Evolutionary conservation across 495 filamentous ascomycete genomes (phyloP).

Genomic region (Penicillium steckii): DNA sequence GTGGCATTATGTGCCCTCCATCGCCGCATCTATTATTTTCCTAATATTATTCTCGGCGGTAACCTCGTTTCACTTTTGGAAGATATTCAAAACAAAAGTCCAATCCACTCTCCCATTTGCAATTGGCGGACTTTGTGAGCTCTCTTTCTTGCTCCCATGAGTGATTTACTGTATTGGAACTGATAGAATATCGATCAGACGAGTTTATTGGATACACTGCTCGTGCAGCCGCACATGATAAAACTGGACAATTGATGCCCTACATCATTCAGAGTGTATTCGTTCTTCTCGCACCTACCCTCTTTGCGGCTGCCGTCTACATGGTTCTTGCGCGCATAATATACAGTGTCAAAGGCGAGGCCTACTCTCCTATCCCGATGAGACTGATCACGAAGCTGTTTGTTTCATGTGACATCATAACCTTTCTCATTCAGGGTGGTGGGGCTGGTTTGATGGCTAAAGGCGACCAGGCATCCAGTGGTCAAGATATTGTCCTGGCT

Average conservation of each 20-base stretch:
- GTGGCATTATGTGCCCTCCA: slow-evolving; percentile 9
- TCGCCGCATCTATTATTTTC: slow-evolving; percentile 7
- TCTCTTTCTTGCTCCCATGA: neutral
- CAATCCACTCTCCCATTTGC: slow-evolving; percentile 10
- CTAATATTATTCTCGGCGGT: slow-evolving; percentile 41
- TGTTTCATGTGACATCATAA: slow-evolving; percentile 20
- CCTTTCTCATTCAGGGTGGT: slow-evolving; percentile 18
- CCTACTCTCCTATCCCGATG: slow-evolving; percentile 7
- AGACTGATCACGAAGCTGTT: slow-evolving; percentile 21
- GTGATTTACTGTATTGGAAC: no score
- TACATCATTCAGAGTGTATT: slow-evolving; percentile 32
- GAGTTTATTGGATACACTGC: slow-evolving; percentile 47
- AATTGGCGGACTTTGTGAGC: slow-evolving; percentile 14
- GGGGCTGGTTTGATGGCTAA: slow-evolving; percentile 12
- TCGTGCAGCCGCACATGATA: slow-evolving; percentile 20
- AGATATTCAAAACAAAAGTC: slow-evolving; percentile 7
- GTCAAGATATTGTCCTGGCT: slow-evolving; percentile 13
- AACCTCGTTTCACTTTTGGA: slow-evolving; percentile 36
- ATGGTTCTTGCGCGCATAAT: slow-evolving; percentile 51
- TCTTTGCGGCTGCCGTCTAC: slow-evolving; percentile 52
- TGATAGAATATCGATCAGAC: no score
- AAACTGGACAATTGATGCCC: slow-evolving; percentile 19
- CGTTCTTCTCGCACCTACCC: slow-evolving; percentile 28
- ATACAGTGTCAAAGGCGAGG: slow-evolving; percentile 35
- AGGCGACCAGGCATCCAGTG: slow-evolving; percentile 1